phyloP scores from a whole-genome alignment of 306 rosid genomes.

The Hippophae gyantsensis region DNA sequence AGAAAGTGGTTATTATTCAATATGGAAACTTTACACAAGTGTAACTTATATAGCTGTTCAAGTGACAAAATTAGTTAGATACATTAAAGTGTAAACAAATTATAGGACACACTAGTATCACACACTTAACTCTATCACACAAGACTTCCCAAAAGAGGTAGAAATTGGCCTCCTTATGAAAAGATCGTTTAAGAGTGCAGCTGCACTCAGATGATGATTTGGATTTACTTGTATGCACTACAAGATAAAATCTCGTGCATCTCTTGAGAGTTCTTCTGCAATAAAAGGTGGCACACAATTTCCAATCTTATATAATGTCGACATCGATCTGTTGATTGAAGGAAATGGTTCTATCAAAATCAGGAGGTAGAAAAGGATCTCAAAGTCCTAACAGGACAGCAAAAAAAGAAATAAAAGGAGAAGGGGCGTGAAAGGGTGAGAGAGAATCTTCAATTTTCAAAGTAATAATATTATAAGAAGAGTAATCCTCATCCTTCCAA shows the following conservation, averaged over 20 bases:
- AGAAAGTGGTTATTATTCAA: too few species aligned
- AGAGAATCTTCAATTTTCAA: not conserved
- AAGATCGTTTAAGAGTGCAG: slow-evolving; percentile 50
- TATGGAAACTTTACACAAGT: too few species aligned
- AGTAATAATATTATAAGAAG: slow-evolving; percentile 5
- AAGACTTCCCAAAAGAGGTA: slow-evolving; percentile 26
- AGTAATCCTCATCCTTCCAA: not conserved
- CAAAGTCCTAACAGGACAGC: not conserved
- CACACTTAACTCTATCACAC: too few species aligned
- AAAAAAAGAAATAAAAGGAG: not conserved
- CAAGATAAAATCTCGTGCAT: slow-evolving; percentile 54
- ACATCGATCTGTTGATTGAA: slow-evolving; percentile 36
- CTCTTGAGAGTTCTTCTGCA: slow-evolving; percentile 54
- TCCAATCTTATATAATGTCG: slow-evolving; percentile 64
- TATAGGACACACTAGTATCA: too few species aligned
- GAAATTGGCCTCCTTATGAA: slow-evolving; percentile 47
- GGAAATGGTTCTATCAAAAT: slow-evolving; percentile 17
- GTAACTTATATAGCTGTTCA: too few species aligned
- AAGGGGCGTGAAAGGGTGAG: too few species aligned
- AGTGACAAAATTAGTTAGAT: too few species aligned
- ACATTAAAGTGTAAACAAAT: too few species aligned
- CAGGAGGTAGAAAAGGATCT: slow-evolving; percentile 2
- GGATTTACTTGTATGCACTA: slow-evolving; percentile 67
- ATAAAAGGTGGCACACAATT: slow-evolving; percentile 50
- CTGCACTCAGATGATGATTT: slow-evolving; percentile 46